Evolutionary conservation across 129 eudicot species (phyloP).

Genomic region (Tanacetum coccineum): DNA sequence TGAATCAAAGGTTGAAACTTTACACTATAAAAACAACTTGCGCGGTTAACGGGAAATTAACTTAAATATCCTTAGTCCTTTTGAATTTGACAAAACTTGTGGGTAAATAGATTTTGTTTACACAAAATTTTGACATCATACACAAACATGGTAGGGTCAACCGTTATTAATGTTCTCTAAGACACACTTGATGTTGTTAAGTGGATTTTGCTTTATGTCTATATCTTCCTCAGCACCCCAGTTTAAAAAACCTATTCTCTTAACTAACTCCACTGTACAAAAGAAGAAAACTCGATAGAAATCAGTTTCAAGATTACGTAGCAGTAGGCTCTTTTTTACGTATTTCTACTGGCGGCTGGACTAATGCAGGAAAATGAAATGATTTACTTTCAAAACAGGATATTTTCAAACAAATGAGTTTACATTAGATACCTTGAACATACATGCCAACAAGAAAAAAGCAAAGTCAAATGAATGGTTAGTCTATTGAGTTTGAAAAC

Average conservation of each 20-base stretch:
- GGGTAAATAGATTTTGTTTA: constrained; percentile 17
- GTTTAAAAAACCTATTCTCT: constrained; percentile 1
- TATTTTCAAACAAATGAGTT: constrained; percentile 19
- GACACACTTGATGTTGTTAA: constrained; percentile 35
- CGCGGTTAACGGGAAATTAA: neutral
- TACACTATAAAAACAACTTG: constrained; percentile 9
- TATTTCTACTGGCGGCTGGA: constrained; percentile 12
- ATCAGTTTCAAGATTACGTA: constrained; percentile 19
- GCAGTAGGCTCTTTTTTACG: neutral
- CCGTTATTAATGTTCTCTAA: constrained; percentile 25
- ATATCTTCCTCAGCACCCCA: constrained; percentile 20
- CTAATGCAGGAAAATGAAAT: constrained; percentile 3
- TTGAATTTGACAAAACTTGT: neutral
- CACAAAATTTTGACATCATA: constrained; percentile 19
- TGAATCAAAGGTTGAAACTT: constrained; percentile 20
- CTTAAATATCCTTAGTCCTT: constrained; percentile 12
- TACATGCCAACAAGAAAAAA: neutral
- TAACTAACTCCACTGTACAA: constrained; percentile 17
- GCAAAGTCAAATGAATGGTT: constrained; percentile 15
- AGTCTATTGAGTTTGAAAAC: constrained; percentile 10
- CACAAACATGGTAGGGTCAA: constrained; percentile 26
- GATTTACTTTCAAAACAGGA: neutral
- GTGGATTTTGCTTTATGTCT: constrained; percentile 31
- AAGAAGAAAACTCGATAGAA: neutral
- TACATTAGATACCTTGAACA: constrained; percentile 1